A percentile compares a stretch with the other conserved stretches of the same genome.
Conservation (phyloP, 129 eudicot species). For the Flaveria bidentis region DNA sequence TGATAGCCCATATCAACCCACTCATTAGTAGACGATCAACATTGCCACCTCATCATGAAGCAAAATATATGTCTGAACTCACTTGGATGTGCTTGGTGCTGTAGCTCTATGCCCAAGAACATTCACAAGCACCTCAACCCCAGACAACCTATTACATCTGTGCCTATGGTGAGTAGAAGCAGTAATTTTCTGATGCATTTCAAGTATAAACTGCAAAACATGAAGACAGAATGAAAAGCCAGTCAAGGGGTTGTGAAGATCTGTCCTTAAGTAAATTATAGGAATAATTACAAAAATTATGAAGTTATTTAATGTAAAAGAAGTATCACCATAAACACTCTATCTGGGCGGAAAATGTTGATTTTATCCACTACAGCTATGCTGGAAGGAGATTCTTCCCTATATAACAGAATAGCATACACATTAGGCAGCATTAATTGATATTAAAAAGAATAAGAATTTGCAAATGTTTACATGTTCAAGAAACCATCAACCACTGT, state of each 20-base stretch:
- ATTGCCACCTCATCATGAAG: neutral
- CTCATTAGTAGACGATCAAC: neutral
- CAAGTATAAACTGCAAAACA: conserved; percentile 72
- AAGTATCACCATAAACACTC: conserved; percentile 82
- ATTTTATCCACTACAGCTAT: conserved; percentile 76
- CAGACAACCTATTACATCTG: conserved; percentile 73
- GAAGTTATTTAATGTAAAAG: neutral
- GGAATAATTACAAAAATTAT: conserved; percentile 7
- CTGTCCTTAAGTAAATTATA: neutral
- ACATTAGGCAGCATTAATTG: conserved; percentile 7
- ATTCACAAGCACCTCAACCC: conserved; percentile 81
- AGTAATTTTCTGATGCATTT: conserved; percentile 84
- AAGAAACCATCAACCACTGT: conserved; percentile 97
- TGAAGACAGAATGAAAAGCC: conserved; percentile 19
- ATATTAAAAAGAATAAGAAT: neutral
- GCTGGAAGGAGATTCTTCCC: conserved; percentile 54
- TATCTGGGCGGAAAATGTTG: conserved; percentile 86
- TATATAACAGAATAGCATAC: conserved; percentile 40
- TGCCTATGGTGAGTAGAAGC: conserved; percentile 81
- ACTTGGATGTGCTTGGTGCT: conserved; percentile 85
- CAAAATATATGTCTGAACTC: conserved; percentile 31
- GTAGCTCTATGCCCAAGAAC: conserved; percentile 83
- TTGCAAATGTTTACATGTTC: conserved; percentile 46
- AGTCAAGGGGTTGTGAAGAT: conserved; percentile 20
- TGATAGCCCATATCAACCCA: neutral